Evolutionary conservation across 2,329 filamentous ascomycete genomes (phyloP).

Genomic region (Diaporthe velutina): DNA sequence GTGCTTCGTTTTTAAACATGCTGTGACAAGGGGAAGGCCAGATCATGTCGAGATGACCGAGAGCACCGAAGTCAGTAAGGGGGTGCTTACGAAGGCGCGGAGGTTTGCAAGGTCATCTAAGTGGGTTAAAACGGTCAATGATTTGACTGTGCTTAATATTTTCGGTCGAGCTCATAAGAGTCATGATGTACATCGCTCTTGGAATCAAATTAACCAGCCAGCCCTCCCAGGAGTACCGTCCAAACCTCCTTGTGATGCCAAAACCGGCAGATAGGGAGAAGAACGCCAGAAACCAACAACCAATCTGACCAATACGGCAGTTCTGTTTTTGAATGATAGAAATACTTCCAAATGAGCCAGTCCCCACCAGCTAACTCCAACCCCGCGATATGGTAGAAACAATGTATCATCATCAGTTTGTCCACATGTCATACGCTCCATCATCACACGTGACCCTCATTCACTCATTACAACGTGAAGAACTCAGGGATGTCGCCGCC

Average conservation of each 20-base stretch:
- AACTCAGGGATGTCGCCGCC: conserved; percentile 27
- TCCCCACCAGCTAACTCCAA: neutral
- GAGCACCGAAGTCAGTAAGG: neutral
- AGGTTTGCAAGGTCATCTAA: neutral
- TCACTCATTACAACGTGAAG: conserved; percentile 10
- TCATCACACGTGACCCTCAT: neutral
- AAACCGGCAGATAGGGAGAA: neutral
- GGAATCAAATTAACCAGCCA: neutral
- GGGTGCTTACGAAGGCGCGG: too few species aligned
- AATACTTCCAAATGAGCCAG: neutral
- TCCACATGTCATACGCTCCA: neutral
- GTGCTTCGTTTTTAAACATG: neutral
- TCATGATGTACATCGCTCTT: conserved; percentile 19
- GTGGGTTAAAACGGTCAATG: neutral
- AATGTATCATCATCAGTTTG: neutral
- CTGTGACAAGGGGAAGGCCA: neutral
- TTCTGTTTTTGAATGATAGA: neutral
- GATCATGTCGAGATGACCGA: neutral
- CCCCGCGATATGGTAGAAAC: neutral
- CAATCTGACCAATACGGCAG: neutral
- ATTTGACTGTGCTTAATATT: neutral
- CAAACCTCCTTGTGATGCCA: conserved; percentile 21
- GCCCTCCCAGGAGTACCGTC: conserved; percentile 26
- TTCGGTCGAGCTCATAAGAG: conserved; percentile 1
- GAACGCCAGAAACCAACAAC: neutral